These are phyloP conservation scores for Zymoseptoria passerinii DNA, from an alignment of 2,329 filamentous ascomycete genomes.

Conservation along the genomic window DNA sequence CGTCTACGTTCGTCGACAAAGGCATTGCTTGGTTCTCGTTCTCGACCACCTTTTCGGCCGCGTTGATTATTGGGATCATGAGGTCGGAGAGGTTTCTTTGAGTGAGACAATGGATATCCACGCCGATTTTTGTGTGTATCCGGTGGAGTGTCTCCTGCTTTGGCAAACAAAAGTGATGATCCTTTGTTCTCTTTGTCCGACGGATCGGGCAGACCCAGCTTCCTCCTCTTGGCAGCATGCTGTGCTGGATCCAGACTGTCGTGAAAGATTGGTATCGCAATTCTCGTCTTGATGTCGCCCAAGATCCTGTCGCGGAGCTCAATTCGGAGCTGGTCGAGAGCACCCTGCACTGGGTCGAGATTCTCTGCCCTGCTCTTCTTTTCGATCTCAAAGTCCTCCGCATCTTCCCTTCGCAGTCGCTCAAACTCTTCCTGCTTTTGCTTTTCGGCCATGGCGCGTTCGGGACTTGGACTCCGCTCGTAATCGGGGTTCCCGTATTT, in stretches of 20 bases:
- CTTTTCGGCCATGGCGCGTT: conserved; percentile 40
- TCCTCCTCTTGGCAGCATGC: conserved; percentile 69
- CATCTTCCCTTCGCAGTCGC: conserved; percentile 62
- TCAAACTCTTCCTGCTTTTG: conserved; percentile 59
- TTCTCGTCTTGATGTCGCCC: conserved; percentile 77
- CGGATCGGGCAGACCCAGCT: conserved; percentile 66
- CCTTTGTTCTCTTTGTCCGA: conserved; percentile 48
- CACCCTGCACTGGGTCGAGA: conserved; percentile 82
- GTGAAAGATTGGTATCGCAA: conserved; percentile 72
- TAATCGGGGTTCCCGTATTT: conserved; percentile 58
- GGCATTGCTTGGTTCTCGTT: conserved; percentile 35
- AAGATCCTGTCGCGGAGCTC: conserved; percentile 83
- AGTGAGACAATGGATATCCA: conserved; percentile 31
- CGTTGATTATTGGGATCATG: conserved; percentile 37
- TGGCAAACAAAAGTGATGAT: conserved; percentile 34
- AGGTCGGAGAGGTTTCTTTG: conserved; percentile 35
- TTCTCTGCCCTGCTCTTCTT: conserved; percentile 79
- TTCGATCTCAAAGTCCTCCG: conserved; percentile 78
- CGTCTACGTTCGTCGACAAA: conserved; percentile 53
- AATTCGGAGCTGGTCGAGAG: conserved; percentile 65
- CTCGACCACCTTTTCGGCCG: conserved; percentile 28
- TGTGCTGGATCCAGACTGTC: conserved; percentile 75
- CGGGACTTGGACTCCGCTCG: conserved; percentile 46
- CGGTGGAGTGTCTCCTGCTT: conserved; percentile 54
- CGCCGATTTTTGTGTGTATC: conserved; percentile 52